A percentile compares a stretch with the other conserved stretches of the same genome.
phyloP scores from a whole-genome alignment of 805 yeast species.

The Candida easanensis region DNA sequence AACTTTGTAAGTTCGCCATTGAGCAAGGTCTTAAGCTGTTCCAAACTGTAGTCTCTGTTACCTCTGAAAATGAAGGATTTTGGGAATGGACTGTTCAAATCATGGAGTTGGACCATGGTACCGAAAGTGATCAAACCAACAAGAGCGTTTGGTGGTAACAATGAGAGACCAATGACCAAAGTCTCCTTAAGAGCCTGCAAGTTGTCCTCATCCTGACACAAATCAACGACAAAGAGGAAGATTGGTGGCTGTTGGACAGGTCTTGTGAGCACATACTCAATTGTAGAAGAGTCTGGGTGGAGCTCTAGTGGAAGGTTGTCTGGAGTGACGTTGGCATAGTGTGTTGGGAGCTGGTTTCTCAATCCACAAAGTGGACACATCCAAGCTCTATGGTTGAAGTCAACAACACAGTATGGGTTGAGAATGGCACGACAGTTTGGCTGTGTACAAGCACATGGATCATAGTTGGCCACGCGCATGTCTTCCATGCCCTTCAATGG shows the following conservation, averaged over 20 bases:
- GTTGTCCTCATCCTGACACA: constrained; percentile 88
- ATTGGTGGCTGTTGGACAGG: constrained; percentile 85
- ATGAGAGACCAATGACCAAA: constrained; percentile 66
- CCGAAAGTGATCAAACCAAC: constrained; percentile 88
- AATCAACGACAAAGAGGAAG: constrained; percentile 80
- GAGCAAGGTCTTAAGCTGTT: constrained; percentile 59
- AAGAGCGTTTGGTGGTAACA: constrained; percentile 86
- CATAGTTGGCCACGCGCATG: constrained; percentile 75
- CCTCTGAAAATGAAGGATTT: constrained; percentile 87
- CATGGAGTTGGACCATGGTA: constrained; percentile 88
- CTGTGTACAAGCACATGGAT: constrained; percentile 76
- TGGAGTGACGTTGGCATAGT: constrained; percentile 71
- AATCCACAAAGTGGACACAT: constrained; percentile 78
- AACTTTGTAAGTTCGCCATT: constrained; percentile 49
- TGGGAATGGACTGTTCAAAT: constrained; percentile 64
- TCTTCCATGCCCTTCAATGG: constrained; percentile 82
- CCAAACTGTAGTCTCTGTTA: constrained; percentile 68
- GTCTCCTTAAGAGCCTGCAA: constrained; percentile 80
- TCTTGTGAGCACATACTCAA: constrained; percentile 80
- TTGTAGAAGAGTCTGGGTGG: constrained; percentile 63
- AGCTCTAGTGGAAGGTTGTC: constrained; percentile 83
- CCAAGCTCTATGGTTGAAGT: constrained; percentile 75
- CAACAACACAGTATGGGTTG: constrained; percentile 84
- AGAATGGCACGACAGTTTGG: constrained; percentile 79
- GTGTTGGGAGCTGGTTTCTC: constrained; percentile 79